These are phyloP conservation scores for Phytopythium litorale DNA, from an alignment of 352 stramenopile genomes.

Conservation along the genomic window DNA sequence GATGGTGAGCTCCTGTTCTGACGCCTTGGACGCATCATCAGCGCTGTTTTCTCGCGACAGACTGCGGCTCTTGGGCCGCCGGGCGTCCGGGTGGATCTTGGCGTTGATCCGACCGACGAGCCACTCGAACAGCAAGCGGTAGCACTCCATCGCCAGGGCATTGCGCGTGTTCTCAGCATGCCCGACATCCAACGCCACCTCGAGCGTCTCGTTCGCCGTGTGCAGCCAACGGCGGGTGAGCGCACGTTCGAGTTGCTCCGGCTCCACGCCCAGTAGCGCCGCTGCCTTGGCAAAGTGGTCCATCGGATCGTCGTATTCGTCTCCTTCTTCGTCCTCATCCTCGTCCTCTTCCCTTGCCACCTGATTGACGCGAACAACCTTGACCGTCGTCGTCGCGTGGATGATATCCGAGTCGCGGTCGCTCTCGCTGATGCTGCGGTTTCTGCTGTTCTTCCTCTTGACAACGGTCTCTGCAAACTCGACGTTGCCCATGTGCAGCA, in stretches of 20 bases:
- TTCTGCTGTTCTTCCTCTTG: background rate
- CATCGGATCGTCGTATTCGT: background rate
- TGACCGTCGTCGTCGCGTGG: background rate
- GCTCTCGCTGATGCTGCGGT: conserved; percentile 7
- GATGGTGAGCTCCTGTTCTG: conserved; percentile 45
- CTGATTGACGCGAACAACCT: conserved; percentile 2
- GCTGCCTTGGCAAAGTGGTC: conserved; percentile 51
- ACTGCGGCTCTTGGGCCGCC: background rate
- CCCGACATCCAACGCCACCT: conserved; percentile 55
- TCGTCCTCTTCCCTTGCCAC: conserved; percentile 2
- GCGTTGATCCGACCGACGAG: conserved; percentile 91
- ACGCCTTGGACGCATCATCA: conserved; percentile 1
- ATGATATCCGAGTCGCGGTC: conserved; percentile 6
- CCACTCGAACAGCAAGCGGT: conserved; percentile 92
- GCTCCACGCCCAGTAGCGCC: conserved; percentile 53
- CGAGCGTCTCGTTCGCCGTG: conserved; percentile 70
- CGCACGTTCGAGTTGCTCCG: conserved; percentile 44
- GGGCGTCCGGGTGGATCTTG: conserved; percentile 48
- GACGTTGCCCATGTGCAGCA: conserved; percentile 89
- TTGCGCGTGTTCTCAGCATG: conserved; percentile 82
- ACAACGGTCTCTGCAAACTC: conserved; percentile 35
- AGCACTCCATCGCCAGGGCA: conserved; percentile 91
- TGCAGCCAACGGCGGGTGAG: conserved; percentile 61
- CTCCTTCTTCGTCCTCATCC: background rate
- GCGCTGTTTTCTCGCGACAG: background rate